Percentiles rank a stretch among this genome's conserved stretches.
Conservation (phyloP, 2,329 filamentous ascomycete species). For the Byssoonygena ceratinophila region DNA sequence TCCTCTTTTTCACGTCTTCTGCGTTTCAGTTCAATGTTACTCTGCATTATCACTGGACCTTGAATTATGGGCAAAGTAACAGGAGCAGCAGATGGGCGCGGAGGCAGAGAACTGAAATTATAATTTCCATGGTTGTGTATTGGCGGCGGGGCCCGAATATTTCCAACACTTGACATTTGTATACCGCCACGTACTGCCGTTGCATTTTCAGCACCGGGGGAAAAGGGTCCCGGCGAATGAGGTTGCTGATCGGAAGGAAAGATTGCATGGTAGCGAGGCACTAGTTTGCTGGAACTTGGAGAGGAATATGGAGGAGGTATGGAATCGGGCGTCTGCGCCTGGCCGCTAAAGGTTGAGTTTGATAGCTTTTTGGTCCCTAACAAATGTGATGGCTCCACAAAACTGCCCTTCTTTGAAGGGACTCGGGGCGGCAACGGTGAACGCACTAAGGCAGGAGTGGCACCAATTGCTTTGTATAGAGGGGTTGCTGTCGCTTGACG, state of each 20-base stretch:
- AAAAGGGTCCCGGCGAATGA: slow-evolving; percentile 51
- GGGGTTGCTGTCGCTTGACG: slow-evolving; percentile 24
- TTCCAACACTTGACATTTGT: slow-evolving; percentile 49
- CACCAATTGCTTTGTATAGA: slow-evolving; percentile 18
- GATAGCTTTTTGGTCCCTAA: neutral
- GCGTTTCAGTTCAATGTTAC: slow-evolving; percentile 43
- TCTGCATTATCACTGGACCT: slow-evolving; percentile 8
- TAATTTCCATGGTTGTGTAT: slow-evolving; percentile 25
- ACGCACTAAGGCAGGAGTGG: slow-evolving; percentile 11
- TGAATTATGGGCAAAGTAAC: neutral
- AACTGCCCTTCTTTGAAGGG: neutral
- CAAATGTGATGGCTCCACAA: neutral
- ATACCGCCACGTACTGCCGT: slow-evolving; percentile 55
- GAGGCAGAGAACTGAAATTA: slow-evolving; percentile 27
- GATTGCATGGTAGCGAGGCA: slow-evolving; percentile 45
- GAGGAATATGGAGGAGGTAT: slow-evolving; percentile 13
- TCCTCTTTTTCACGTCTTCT: slow-evolving; percentile 58
- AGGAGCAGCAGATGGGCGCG: slow-evolving; percentile 8
- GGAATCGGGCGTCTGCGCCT: neutral
- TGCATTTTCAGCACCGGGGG: slow-evolving; percentile 51
- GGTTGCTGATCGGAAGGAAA: slow-evolving; percentile 48
- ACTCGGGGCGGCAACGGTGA: slow-evolving; percentile 1
- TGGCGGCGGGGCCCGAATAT: slow-evolving; percentile 36
- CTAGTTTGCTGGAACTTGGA: slow-evolving; percentile 19
- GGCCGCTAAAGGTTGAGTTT: neutral